Percentiles rank a stretch among this genome's conserved stretches.
Evolutionary conservation across 768 basidiomycete genomes (phyloP).

Genomic region (Russula virescens): DNA sequence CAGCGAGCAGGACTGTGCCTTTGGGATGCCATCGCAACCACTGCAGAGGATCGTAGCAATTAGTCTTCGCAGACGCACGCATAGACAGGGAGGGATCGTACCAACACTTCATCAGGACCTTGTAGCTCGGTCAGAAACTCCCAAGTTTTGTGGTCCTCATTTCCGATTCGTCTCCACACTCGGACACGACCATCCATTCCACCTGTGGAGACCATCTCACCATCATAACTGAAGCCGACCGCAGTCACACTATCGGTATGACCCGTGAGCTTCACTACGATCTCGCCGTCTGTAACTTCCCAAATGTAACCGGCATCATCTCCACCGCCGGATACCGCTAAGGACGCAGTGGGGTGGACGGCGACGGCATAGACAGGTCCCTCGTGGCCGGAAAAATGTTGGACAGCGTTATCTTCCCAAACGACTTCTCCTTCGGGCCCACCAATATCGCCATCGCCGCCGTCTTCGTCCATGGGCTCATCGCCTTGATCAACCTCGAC

Average conservation of each 20-base stretch:
- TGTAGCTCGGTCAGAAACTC: slow-evolving; percentile 91
- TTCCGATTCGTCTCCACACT: slow-evolving; percentile 83
- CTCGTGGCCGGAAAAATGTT: slow-evolving; percentile 60
- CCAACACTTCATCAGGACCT: slow-evolving; percentile 94
- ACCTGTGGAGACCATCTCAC: slow-evolving; percentile 90
- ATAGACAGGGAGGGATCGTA: slow-evolving; percentile 31
- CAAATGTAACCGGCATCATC: slow-evolving; percentile 94
- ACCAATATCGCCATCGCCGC: slow-evolving; percentile 29
- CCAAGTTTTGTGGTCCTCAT: slow-evolving; percentile 72
- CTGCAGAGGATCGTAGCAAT: slow-evolving; percentile 39
- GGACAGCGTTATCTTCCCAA: slow-evolving; percentile 58
- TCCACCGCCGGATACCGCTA: slow-evolving; percentile 91
- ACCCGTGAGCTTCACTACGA: slow-evolving; percentile 80
- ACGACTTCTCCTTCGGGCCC: slow-evolving; percentile 29
- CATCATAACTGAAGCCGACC: slow-evolving; percentile 78
- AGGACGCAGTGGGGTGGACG: slow-evolving; percentile 72
- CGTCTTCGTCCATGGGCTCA: slow-evolving; percentile 65
- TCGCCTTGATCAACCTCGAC: slow-evolving; percentile 67
- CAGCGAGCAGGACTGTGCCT: slow-evolving; percentile 81
- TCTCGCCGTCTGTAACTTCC: slow-evolving; percentile 76
- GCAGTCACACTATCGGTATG: slow-evolving; percentile 88
- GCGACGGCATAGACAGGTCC: slow-evolving; percentile 81
- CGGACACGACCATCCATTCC: slow-evolving; percentile 97
- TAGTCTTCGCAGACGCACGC: neutral
- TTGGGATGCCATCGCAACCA: slow-evolving; percentile 97